phyloP scores from a whole-genome alignment of 306 rosid species.

The Dryas alaskensis region DNA sequence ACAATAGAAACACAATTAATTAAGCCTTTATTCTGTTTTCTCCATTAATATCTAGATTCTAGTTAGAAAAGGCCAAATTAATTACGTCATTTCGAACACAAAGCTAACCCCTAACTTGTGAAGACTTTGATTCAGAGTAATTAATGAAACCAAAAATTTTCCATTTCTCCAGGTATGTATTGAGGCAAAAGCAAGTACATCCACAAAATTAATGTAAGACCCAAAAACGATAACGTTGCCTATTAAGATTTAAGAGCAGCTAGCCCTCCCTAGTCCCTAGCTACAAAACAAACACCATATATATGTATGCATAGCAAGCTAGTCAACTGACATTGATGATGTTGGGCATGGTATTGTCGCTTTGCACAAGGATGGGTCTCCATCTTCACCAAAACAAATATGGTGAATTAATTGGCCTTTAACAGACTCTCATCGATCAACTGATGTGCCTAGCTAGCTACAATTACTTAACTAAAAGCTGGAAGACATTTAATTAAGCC shows the following conservation, averaged over 20 bases:
- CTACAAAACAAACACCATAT: neutral
- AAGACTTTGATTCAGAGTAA: neutral
- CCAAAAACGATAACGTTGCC: neutral
- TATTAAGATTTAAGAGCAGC: neutral
- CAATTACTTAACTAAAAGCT: neutral
- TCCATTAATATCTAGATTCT: conserved; percentile 16
- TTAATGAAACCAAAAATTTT: neutral
- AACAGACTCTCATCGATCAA: neutral
- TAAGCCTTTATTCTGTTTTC: conserved; percentile 16
- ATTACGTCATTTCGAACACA: neutral
- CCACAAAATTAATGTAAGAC: neutral
- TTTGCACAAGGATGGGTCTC: conserved; percentile 11
- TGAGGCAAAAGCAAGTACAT: neutral
- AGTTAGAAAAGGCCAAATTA: conserved; percentile 26
- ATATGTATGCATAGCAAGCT: neutral
- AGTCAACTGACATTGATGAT: neutral
- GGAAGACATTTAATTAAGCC: neutral
- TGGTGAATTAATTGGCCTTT: conserved; percentile 7
- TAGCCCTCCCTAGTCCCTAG: too few relatives aligned
- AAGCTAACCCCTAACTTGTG: neutral
- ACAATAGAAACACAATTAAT: conserved; percentile 24
- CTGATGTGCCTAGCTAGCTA: neutral
- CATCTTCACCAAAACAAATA: neutral
- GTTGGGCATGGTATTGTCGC: conserved; percentile 1
- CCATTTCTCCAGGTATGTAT: neutral